phyloP scores from a whole-genome alignment of 129 eudicot genomes.

The Helichrysum umbraculigerum region DNA sequence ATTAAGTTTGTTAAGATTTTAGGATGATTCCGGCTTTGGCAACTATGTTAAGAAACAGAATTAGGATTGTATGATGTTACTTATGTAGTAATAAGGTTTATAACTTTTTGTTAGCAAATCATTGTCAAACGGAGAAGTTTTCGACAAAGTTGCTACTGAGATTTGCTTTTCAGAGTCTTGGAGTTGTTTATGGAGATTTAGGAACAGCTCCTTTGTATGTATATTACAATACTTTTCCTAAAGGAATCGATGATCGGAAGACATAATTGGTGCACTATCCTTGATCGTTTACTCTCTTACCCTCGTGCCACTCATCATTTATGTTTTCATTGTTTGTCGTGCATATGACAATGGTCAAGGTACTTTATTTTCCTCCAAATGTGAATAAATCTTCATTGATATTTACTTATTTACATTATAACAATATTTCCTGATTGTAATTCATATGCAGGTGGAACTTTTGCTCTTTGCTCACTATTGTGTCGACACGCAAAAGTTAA shows the following conservation, averaged over 20 bases:
- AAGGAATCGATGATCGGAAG: conserved; percentile 69
- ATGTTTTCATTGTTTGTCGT: conserved; percentile 92
- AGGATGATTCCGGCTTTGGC: neutral
- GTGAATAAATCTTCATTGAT: neutral
- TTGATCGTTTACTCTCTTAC: conserved; percentile 95
- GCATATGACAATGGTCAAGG: conserved; percentile 99
- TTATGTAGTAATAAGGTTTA: neutral
- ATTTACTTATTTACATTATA: neutral
- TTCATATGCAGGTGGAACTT: conserved; percentile 76
- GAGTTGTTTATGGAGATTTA: conserved; percentile 96
- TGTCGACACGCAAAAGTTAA: conserved; percentile 91
- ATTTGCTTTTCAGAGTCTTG: conserved; percentile 91
- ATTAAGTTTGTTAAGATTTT: neutral
- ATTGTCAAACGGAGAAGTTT: conserved; percentile 56
- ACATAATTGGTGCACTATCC: conserved; percentile 89
- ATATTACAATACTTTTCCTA: conserved; percentile 85
- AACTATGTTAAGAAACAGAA: neutral
- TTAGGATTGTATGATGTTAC: conserved; percentile 1
- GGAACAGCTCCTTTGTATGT: conserved; percentile 98
- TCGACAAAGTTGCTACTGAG: conserved; percentile 74
- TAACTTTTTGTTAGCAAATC: neutral
- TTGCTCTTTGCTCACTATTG: conserved; percentile 86
- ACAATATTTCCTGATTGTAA: neutral
- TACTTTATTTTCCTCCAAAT: conserved; percentile 24
- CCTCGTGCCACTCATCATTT: conserved; percentile 84